These are phyloP conservation scores for Citrus mangshanensis DNA, from an alignment of 345 rosid species.

Conservation along the genomic window DNA sequence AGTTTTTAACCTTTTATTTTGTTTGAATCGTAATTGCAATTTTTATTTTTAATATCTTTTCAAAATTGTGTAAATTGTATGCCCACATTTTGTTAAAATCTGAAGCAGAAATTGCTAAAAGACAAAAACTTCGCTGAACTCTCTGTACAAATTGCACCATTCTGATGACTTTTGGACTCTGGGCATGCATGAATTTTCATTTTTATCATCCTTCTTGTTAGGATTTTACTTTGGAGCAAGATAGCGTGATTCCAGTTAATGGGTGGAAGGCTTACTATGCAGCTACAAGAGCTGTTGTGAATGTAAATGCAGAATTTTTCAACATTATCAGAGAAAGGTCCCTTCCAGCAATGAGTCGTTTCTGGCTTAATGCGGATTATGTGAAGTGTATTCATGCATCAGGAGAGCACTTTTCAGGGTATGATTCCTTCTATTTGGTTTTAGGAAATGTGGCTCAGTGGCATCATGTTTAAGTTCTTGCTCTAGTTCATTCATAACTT, in stretches of 20 bases:
- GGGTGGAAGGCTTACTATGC: slow-evolving; percentile 99
- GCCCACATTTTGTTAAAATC: neutral
- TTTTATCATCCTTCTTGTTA: slow-evolving; percentile 16
- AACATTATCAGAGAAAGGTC: slow-evolving; percentile 75
- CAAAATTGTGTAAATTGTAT: neutral
- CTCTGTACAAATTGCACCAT: neutral
- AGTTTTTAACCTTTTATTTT: neutral
- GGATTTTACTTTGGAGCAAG: slow-evolving; percentile 97
- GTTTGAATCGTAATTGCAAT: neutral
- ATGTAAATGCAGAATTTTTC: slow-evolving; percentile 79
- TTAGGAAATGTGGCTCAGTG: neutral
- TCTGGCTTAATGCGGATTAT: slow-evolving; percentile 92
- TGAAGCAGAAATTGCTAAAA: neutral
- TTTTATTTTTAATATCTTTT: neutral
- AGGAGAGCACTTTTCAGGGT: slow-evolving; percentile 90
- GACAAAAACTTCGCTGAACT: no score
- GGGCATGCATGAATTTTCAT: no score
- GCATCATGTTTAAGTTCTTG: neutral
- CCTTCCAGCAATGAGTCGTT: slow-evolving; percentile 67
- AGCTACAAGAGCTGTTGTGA: slow-evolving; percentile 82
- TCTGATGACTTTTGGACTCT: neutral
- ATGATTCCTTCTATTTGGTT: slow-evolving; percentile 19
- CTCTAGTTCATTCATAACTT: neutral
- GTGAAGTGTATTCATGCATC: slow-evolving; percentile 89
- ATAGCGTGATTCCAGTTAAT: slow-evolving; percentile 65